Evolutionary conservation across 2,329 filamentous ascomycete genomes (phyloP).

Genomic region (Cryoendolithus antarcticus): DNA sequence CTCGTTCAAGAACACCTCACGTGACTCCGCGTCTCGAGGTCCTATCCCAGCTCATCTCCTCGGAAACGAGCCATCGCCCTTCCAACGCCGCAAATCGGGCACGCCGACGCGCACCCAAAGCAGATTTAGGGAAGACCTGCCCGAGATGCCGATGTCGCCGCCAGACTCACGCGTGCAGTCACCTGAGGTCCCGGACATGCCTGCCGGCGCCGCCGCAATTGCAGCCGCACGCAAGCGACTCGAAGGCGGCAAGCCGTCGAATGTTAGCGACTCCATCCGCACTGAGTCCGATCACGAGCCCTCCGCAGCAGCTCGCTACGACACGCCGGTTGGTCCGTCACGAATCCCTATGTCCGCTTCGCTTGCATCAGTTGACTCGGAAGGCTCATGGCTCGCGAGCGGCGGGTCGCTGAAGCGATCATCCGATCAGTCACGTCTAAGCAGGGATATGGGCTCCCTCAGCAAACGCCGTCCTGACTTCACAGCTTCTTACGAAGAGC

Average conservation of each 20-base stretch:
- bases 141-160: slow-evolving; percentile 74
- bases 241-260: neutral
- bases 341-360: slow-evolving; percentile 55
- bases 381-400: slow-evolving; percentile 81
- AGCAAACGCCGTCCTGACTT: slow-evolving; percentile 39
- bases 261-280: too few relatives aligned
- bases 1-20: slow-evolving; percentile 73
- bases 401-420: slow-evolving; percentile 48
- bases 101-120: slow-evolving; percentile 72
- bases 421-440: slow-evolving; percentile 32
- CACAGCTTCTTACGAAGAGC: slow-evolving; percentile 52
- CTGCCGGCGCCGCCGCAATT: slow-evolving; percentile 27
- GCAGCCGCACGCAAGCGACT: slow-evolving; percentile 1
- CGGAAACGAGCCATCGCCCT: slow-evolving; percentile 22
- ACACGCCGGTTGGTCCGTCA: slow-evolving; percentile 25
- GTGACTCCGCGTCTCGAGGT: slow-evolving; percentile 65
- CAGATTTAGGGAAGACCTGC: slow-evolving; percentile 83
- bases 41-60: slow-evolving; percentile 38
- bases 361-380: slow-evolving; percentile 85
- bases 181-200: slow-evolving; percentile 47
- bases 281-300: slow-evolving; percentile 2
- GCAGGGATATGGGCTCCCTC: slow-evolving; percentile 36
- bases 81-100: slow-evolving; percentile 37
- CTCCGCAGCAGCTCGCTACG: slow-evolving; percentile 20
- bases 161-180: slow-evolving; percentile 72